These are phyloP conservation scores for Coemansia sp. DNA, from an alignment of 192 early-diverging fungal genomes.

Conservation along the genomic window DNA sequence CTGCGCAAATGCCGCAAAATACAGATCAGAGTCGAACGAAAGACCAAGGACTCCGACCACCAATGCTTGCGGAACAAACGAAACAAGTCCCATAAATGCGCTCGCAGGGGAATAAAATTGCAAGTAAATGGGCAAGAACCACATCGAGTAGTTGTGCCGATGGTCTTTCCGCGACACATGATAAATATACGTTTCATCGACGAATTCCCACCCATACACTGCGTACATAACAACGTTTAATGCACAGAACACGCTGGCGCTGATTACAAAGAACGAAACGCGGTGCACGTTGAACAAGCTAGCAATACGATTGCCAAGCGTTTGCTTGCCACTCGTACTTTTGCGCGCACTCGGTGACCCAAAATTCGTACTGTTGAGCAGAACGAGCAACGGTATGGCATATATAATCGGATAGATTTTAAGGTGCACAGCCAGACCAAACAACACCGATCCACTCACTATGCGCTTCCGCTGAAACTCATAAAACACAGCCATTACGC, in stretches of 20 bases:
- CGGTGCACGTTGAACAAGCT: constrained; percentile 59
- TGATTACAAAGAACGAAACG: constrained; percentile 62
- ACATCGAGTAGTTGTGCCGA: constrained; percentile 97
- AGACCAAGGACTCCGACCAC: constrained; percentile 68
- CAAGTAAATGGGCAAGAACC: constrained; percentile 95
- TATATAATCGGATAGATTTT: constrained; percentile 99
- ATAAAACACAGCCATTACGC: constrained; percentile 77
- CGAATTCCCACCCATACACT: constrained; percentile 79
- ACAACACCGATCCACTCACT: constrained; percentile 62
- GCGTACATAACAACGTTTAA: constrained; percentile 71
- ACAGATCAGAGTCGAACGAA: constrained; percentile 76
- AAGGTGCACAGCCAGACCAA: constrained; percentile 92
- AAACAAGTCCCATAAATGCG: constrained; percentile 61
- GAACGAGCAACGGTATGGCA: constrained; percentile 75
- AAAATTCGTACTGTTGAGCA: constrained; percentile 47
- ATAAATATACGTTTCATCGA: constrained; percentile 91
- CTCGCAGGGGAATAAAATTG: constrained; percentile 57
- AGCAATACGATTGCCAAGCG: constrained; percentile 9
- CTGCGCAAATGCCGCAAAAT: constrained; percentile 87
- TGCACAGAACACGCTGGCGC: constrained; percentile 62
- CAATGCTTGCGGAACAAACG: constrained; percentile 83
- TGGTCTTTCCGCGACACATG: constrained; percentile 96
- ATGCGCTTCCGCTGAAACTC: constrained; percentile 59
- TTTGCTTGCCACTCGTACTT: not conserved
- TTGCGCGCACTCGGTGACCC: not conserved